phyloP scores from a whole-genome alignment of 306 rosid species.

The Delonix regia region DNA sequence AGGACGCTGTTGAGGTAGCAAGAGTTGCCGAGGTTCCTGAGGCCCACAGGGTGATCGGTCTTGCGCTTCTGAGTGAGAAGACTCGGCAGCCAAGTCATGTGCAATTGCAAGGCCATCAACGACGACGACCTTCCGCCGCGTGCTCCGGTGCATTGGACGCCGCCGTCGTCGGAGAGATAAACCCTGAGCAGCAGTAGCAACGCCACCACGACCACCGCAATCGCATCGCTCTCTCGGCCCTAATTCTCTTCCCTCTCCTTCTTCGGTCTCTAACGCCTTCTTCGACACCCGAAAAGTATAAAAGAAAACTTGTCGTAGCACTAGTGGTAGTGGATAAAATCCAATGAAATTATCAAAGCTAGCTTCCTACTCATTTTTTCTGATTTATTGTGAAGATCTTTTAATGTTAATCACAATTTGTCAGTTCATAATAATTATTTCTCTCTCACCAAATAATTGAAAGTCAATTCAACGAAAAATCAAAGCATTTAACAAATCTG shows the following conservation, averaged over 20 bases:
- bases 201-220: constrained; percentile 66
- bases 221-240: constrained; percentile 57
- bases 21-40: constrained; percentile 91
- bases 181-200: constrained; percentile 37
- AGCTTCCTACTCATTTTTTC: neutral
- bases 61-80: constrained; percentile 81
- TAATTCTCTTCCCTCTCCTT: neutral
- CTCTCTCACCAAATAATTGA: too few species aligned
- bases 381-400: neutral
- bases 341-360: neutral
- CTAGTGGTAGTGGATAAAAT: neutral
- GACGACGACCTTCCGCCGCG: constrained; percentile 47
- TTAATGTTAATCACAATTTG: neutral
- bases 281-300: neutral
- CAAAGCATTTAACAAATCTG: too few species aligned
- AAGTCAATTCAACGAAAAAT: too few species aligned
- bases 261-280: neutral
- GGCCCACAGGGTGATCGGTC: constrained; percentile 84
- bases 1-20: constrained; percentile 99
- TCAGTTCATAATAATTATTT: too few species aligned
- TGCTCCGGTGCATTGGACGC: constrained; percentile 71
- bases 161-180: constrained; percentile 44
- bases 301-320: neutral
- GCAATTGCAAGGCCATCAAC: constrained; percentile 93
- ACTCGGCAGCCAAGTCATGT: constrained; percentile 98